Conservation (phyloP, 352 stramenopile species). For the Albugo laibachii region DNA sequence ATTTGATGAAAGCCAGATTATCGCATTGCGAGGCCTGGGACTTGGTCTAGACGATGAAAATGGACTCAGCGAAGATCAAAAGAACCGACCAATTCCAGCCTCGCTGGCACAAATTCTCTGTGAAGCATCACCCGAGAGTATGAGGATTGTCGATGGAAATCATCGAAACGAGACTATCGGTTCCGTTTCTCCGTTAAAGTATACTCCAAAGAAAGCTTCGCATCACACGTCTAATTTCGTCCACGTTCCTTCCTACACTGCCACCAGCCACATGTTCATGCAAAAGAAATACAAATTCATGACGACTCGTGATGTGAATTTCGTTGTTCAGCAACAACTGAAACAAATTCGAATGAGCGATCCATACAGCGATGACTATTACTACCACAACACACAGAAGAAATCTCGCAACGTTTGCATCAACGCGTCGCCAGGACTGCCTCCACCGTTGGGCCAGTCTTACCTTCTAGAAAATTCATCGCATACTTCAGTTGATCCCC, state of each 20-base stretch:
- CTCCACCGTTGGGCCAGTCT: constrained; percentile 34
- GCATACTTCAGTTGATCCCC: background rate
- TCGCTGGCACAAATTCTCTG: background rate
- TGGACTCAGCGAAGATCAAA: constrained; percentile 45
- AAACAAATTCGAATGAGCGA: constrained; percentile 74
- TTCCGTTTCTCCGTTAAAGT: constrained; percentile 9
- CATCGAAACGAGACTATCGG: too few species aligned
- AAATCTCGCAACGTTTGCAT: constrained; percentile 7
- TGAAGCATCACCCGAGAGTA: background rate
- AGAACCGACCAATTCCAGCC: background rate
- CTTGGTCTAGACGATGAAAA: too few species aligned
- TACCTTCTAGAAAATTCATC: constrained; percentile 24
- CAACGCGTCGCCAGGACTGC: constrained; percentile 13
- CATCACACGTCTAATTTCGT: constrained; percentile 10
- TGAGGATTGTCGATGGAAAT: too few species aligned
- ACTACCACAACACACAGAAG: constrained; percentile 76
- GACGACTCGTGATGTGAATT: constrained; percentile 66
- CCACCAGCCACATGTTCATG: background rate
- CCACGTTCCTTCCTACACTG: constrained; percentile 1
- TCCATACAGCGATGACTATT: constrained; percentile 78
- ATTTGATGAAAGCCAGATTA: constrained; percentile 46
- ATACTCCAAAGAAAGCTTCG: constrained; percentile 5
- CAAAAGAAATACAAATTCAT: constrained; percentile 36
- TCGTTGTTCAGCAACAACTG: constrained; percentile 70
- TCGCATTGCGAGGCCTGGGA: constrained; percentile 32